Evolutionary conservation across 257 asterid genomes (phyloP), one percentile per base, ranked within the genome.

Genomic region (Ilex aquifolium): DNA sequence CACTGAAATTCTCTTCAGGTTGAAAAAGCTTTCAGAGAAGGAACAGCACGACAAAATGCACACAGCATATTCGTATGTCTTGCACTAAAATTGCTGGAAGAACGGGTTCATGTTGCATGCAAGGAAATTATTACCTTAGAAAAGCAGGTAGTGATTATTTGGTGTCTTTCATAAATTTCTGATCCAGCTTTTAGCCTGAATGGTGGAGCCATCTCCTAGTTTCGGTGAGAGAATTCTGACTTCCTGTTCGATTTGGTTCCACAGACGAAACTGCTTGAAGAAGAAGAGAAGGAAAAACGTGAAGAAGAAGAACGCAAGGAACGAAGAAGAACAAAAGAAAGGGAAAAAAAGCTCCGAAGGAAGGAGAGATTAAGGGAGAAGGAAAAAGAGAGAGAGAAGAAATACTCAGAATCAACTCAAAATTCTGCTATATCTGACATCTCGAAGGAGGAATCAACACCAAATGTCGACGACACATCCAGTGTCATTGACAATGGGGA

Each of bases 1-100:
- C 65, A 57, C 31, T 40, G 62, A 61, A 16, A n/a, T 56, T 64
- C 13, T 76, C 44, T 73, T 63, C 90, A 93, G 99, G 95, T 93
- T 69, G 97, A 90, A 76, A 93, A 93, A 72, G 99, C 99, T 59
- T 93, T 87, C 62, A 90, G 99, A 77, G 99, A 93, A 83, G 99
- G 97, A 82, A 93, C 99, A 16, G 97, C 97, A 3, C 90, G 99
- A 48, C 97, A 93, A 78, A 93, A 93, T 80, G 97, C 99, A 60
- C 99, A 90, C 73, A 88, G 94, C 84, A 88, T 88, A 67, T 90
- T 93, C 71, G 97, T 93, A 60, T 90, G 96, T 69, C 95, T 93
- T 70, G 95, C 95, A 69, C 63, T 90, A 63, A 88, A 87, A 77
- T 78, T 93, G 63, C 87, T 93, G 60, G 97, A 93, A 77, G 95